Evolutionary conservation across 371 early-diverging fungal genomes (phyloP), one percentile per base, ranked within the genome.

Genomic region (Mucor indicus): DNA sequence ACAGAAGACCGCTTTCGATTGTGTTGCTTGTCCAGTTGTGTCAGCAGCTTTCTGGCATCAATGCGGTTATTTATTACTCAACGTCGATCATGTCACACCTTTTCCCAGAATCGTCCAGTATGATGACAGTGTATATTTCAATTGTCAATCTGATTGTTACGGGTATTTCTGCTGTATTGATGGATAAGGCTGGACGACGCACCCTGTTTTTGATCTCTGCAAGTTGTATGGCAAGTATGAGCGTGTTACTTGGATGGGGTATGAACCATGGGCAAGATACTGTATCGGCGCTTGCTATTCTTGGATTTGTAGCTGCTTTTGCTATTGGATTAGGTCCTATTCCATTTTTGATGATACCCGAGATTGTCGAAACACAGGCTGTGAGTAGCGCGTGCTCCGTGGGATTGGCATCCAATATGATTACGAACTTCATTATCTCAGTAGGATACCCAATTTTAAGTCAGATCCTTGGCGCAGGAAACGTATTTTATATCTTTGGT

Each of bases 21-120:
- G 68, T 90, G 31, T 75, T 98, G 9, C 69, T 92, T 21, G 67
- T 96, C 6, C 88, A 87, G 40, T 57, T 88, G 19, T 67, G 81
- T 1, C 90, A 90, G 51, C 97, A 98, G 64, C 72, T 93, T 33
- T 91, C 91, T 11, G 96, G 98, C 3, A 93, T 98, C 75, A 95
- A 95, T 64, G 93, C 89, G 3, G 90, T 94, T 13, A 87, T 94
- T 10, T 91, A 83, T 64, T 97, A 87, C 60, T 92, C 92, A 3
- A 86, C 89, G 0, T 73, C 86, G 0, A 89, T 91, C 48, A 79
- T 91, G 72, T 72, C 79, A 2, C 56, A 69, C 27, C 79, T 85
- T 27, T 73, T 88, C 40, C 81, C 89, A 10, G 62, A 77, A 25
- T 72, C 81, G 1, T 72, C 83, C 3, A 75, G 81, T 47, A n/a